Conservation (phyloP, 2,329 filamentous ascomycete genomes). For the Eutypa lata region DNA sequence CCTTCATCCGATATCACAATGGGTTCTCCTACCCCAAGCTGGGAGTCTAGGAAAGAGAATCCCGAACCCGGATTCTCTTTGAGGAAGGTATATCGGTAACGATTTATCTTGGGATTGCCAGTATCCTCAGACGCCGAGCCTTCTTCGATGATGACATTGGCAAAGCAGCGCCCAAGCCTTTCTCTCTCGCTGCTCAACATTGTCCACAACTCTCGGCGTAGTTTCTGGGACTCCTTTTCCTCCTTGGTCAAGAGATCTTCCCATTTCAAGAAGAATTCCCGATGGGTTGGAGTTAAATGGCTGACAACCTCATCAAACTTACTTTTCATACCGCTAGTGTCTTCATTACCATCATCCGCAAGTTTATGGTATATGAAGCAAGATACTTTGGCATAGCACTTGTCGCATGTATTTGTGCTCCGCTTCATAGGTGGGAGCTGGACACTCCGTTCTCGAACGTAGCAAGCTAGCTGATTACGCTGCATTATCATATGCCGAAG, state of each 20-base stretch:
- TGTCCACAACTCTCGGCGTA: constrained; percentile 89
- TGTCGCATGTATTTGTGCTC: constrained; percentile 75
- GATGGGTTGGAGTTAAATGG: constrained; percentile 71
- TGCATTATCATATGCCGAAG: constrained; percentile 96
- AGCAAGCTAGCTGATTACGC: constrained; percentile 83
- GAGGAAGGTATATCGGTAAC: constrained; percentile 80
- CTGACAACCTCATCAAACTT: constrained; percentile 79
- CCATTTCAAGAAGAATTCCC: constrained; percentile 91
- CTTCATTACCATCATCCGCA: constrained; percentile 76
- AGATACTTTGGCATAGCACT: constrained; percentile 84
- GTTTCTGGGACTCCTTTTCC: constrained; percentile 84
- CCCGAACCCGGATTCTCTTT: constrained; percentile 60
- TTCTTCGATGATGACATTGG: constrained; percentile 79
- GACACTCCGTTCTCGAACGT: constrained; percentile 74
- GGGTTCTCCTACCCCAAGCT: constrained; percentile 82
- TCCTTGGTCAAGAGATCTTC: constrained; percentile 90
- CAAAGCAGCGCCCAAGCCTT: constrained; percentile 84
- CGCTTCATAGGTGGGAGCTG: constrained; percentile 84
- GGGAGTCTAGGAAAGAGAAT: constrained; percentile 89
- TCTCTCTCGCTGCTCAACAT: constrained; percentile 89
- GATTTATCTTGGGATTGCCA: constrained; percentile 79
- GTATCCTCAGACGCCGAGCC: constrained; percentile 69
- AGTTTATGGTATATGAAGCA: constrained; percentile 95
- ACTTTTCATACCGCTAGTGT: constrained; percentile 75
- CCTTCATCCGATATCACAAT: constrained; percentile 95